These are phyloP conservation scores for Meira miltonrushii DNA, from an alignment of 1,284 basidiomycete genomes.

Conservation along the genomic window DNA sequence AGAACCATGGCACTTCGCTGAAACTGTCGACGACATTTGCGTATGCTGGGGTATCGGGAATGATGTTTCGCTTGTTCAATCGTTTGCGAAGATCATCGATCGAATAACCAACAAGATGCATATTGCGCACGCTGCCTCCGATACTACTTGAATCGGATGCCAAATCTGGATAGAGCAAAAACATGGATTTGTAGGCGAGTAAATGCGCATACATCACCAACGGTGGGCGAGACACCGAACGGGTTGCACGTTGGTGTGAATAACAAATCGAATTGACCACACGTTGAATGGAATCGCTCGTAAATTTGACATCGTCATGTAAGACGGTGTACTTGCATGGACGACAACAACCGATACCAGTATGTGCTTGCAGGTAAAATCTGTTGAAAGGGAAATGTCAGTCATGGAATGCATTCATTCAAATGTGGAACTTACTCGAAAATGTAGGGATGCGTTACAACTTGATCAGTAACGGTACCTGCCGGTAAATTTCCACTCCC, in stretches of 20 bases:
- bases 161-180: no score
- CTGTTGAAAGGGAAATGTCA: no score
- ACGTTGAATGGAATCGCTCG: slow-evolving; percentile 30
- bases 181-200: no score
- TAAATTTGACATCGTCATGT: slow-evolving; percentile 53
- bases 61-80: no score
- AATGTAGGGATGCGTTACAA: slow-evolving; percentile 55
- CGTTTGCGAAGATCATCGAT: no score
- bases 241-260: slow-evolving; percentile 54
- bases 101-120: no score
- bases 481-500: slow-evolving; percentile 56
- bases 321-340: slow-evolving; percentile 54
- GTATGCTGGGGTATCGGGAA: no score
- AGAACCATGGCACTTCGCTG: no score
- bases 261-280: slow-evolving; percentile 49
- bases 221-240: slow-evolving; percentile 54
- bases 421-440: slow-evolving; percentile 42
- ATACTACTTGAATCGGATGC: no score
- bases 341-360: slow-evolving; percentile 52
- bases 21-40: no score
- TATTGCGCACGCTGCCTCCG: no score
- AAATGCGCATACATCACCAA: slow-evolving; percentile 52
- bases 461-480: slow-evolving; percentile 51
- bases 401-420: no score
- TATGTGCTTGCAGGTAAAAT: slow-evolving; percentile 41